These are phyloP conservation scores for Ceratobasidium sp. DNA, from an alignment of 1,284 basidiomycete genomes.

Conservation along the genomic window DNA sequence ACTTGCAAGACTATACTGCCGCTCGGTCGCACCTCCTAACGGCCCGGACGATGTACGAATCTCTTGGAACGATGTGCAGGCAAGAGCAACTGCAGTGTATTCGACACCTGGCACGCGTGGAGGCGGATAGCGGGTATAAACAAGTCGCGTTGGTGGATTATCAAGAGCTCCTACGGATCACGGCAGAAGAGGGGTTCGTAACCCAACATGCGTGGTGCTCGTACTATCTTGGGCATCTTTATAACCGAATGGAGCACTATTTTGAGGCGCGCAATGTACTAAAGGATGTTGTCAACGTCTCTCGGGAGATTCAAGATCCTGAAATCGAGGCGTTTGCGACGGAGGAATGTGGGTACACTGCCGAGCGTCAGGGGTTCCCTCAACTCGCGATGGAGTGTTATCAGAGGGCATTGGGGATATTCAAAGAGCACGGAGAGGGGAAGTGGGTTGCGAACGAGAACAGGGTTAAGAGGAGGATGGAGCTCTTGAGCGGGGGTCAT, in stretches of 20 bases:
- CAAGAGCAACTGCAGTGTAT: slow-evolving; percentile 27
- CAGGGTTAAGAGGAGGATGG: slow-evolving; percentile 22
- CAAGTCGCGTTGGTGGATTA: slow-evolving; percentile 16
- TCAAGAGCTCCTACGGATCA: neutral
- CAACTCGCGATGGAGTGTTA: slow-evolving; percentile 28
- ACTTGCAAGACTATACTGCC: slow-evolving; percentile 6
- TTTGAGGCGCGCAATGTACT: slow-evolving; percentile 17
- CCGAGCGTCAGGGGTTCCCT: slow-evolving; percentile 7
- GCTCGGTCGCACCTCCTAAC: slow-evolving; percentile 26
- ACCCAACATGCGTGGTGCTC: slow-evolving; percentile 30
- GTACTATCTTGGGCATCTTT: slow-evolving; percentile 34
- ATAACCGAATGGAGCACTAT: slow-evolving; percentile 23
- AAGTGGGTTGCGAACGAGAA: slow-evolving; percentile 27
- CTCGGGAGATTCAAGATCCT: slow-evolving; percentile 11
- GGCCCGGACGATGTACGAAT: slow-evolving; percentile 18
- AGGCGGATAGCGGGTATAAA: slow-evolving; percentile 15
- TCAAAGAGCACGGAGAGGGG: slow-evolving; percentile 21
- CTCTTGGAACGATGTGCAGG: slow-evolving; percentile 1
- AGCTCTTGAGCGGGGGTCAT: slow-evolving; percentile 8
- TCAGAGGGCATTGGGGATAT: slow-evolving; percentile 22
- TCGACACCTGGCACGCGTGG: slow-evolving; percentile 32
- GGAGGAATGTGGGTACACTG: slow-evolving; percentile 34
- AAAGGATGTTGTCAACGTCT: slow-evolving; percentile 16
- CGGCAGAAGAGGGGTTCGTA: slow-evolving; percentile 2
- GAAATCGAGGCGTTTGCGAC: slow-evolving; percentile 37